Evolutionary conservation across 345 rosid genomes (phyloP), one percentile per base, ranked within the genome.

Genomic region (Ceriops tagal): DNA sequence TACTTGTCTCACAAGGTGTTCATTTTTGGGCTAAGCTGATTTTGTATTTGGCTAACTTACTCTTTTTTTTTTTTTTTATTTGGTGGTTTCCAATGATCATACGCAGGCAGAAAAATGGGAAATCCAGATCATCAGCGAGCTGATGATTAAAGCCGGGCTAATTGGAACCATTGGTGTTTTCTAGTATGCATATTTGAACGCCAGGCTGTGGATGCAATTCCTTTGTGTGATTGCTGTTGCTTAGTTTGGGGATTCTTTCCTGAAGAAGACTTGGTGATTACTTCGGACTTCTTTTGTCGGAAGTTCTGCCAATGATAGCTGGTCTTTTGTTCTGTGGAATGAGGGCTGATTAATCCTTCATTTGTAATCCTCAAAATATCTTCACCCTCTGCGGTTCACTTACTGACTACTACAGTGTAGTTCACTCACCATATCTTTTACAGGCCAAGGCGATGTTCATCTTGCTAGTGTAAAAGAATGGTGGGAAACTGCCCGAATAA

Each of bases 31-130:
- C 18, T 5, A 3, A 43, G 49, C 5, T 13, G 49, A 3, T 43
- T 43, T 11, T 43, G 18, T 5, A 37, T 58, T 53, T 30, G 68
- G 60, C 53, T 10, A 4, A 27, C 53, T 30, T 62, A 28, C 61
- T 62, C 27, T 37, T 52, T 43, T 61, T 49, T 5, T 3, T 15
- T 59, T 2, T 20, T n/a, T 16, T n/a, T n/a, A n/a, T 65, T 7
- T 61, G 21, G 64, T 63, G 24, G 6, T 71, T 78, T 31, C 20
- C 1, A 9, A 34, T 69, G 24, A 34, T 61, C 62, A 46, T 61
- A 8, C 64, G 68, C 89, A 92, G 98, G 98, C 96, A 87, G 77
- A 92, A 86, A 75, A 81, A 84, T 67, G 85, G 92, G 80, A 88
- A 78, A 75, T 80, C 84, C 62, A 83, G 87, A 72, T 70, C 84